Conservation (phyloP, 202 grass and related monocot genomes). For the Carex sylvatica region DNA sequence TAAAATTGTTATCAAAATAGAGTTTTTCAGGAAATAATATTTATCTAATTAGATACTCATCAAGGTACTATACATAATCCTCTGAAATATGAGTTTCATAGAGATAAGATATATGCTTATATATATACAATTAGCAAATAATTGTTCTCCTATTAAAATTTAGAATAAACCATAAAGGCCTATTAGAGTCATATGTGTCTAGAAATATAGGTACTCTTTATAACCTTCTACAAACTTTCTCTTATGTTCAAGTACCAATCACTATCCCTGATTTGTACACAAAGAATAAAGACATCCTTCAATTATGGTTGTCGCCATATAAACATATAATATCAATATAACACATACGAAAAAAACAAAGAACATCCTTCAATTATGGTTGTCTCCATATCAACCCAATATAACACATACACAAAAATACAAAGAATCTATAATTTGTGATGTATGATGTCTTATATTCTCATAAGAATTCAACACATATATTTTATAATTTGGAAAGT, state of each 20-base stretch:
- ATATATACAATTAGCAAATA: neutral
- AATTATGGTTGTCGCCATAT: constrained; percentile 16
- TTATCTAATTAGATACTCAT: neutral
- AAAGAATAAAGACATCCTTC: constrained; percentile 11
- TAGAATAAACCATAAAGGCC: neutral
- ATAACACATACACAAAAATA: neutral
- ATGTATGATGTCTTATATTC: neutral
- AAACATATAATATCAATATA: neutral
- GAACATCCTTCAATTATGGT: constrained; percentile 7
- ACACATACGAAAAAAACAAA: neutral
- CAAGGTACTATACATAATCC: neutral
- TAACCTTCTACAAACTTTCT: neutral
- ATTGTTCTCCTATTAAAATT: neutral
- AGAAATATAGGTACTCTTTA: neutral
- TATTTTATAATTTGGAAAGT: neutral
- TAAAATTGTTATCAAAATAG: neutral
- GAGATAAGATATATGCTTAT: neutral
- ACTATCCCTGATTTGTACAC: neutral
- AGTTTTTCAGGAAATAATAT: neutral
- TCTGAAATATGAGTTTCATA: neutral
- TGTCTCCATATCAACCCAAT: neutral
- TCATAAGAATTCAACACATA: neutral
- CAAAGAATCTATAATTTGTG: neutral
- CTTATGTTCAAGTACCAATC: neutral
- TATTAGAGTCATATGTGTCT: neutral